A percentile compares a stretch with the other conserved stretches of the same genome.
phyloP scores from a whole-genome alignment of 192 early-diverging fungal genomes.

The Backusella morwellensis region DNA sequence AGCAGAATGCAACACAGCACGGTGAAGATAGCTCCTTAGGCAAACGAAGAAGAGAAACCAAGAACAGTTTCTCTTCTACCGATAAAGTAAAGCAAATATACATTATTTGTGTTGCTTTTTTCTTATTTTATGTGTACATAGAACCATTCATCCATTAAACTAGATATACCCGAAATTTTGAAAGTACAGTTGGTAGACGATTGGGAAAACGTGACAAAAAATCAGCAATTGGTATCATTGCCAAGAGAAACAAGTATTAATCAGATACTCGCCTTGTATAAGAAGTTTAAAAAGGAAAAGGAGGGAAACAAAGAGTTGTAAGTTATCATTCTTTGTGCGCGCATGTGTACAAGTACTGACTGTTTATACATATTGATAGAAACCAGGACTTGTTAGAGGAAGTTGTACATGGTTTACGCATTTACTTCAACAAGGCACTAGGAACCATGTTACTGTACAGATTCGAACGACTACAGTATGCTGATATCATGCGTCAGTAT shows the following conservation, averaged over 20 bases:
- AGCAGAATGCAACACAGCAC: background rate
- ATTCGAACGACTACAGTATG: constrained; percentile 95
- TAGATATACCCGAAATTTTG: constrained; percentile 88
- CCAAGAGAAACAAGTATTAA: constrained; percentile 78
- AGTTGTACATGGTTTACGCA: constrained; percentile 80
- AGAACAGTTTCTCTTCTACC: background rate
- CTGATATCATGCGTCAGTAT: constrained; percentile 71
- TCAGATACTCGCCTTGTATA: constrained; percentile 75
- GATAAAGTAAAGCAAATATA: constrained; percentile 26
- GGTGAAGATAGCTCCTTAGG: constrained; percentile 88
- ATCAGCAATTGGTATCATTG: constrained; percentile 88
- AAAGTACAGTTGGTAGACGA: constrained; percentile 92
- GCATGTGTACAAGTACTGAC: background rate
- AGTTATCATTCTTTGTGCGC: background rate
- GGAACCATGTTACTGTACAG: constrained; percentile 93
- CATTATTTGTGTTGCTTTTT: no score
- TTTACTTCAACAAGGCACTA: constrained; percentile 93
- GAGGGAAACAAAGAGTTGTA: constrained; percentile 33
- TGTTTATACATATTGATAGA: constrained; percentile 14
- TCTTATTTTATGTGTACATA: constrained; percentile 40
- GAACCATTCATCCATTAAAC: constrained; percentile 79
- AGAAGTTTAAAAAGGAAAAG: constrained; percentile 52
- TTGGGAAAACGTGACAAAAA: constrained; percentile 96
- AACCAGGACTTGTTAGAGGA: constrained; percentile 81
- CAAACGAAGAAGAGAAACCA: constrained; percentile 66